Base-by-base conservation (phyloP, 2,329 filamentous ascomycete genomes). In the Colletotrichum sp. region DNA sequence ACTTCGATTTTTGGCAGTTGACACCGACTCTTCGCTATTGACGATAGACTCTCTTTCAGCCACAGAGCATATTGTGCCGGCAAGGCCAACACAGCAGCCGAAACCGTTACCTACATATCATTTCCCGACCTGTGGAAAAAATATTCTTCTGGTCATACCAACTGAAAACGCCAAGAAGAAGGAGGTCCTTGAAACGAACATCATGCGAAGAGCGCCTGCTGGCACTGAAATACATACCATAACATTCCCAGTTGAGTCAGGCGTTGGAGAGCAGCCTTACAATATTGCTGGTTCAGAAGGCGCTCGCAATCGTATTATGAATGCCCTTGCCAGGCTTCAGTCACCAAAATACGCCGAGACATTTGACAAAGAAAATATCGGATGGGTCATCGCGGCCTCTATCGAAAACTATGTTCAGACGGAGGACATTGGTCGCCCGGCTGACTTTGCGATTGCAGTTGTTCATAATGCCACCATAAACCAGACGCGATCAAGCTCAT, bases 71-170 rank as follows among this genome's bases (percentile, higher is more conserved):
- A 13, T 48, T 21, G 10, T 48, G 43, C n/a, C 43, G 2, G 43
- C n/a, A 21, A 48, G 43, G 6, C 43, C 43, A 48, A 13, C 43
- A 13, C 43, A 10, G 43, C 43, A 48, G 43, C 43, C 10, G 6
- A 13, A 13, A 21, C n/a, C n/a, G 0, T 13, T 48, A 8, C 43
- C n/a, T 13, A 3, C 0, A 12, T 48, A 48, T 21, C 6, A 21
- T 4, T 48, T 48, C 43, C 43, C 43, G n/a, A 4, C n/a, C 3
- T 4, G 10, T 4, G 43, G 43, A 21, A 21, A 12, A 2, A 48
- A 13, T 13, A 6, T 48, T 18, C 43, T 48, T 18, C 43, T 48
- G 0, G 43, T 48, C 10, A 48, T 48, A 13, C 43, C 43, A 21
- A 48, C 43, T 3, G n/a, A 48, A 48, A 48, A 48, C 6, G 3